Evolutionary conservation across 2,329 filamentous ascomycete genomes (phyloP).

Genomic region (Triangularia verruculosa): DNA sequence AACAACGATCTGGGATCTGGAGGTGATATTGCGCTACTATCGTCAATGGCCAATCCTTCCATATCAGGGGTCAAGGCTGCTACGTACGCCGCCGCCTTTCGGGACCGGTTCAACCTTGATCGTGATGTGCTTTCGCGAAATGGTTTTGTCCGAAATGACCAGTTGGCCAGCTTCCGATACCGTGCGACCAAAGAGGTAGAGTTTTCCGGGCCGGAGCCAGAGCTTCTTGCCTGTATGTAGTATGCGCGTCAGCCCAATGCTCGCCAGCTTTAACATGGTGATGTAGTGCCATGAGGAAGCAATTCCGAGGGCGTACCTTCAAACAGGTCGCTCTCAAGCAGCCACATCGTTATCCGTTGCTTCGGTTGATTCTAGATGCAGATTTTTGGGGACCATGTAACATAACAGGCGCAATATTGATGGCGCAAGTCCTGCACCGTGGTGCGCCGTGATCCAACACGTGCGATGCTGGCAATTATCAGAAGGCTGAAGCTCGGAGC

Average conservation of each 20-base stretch:
- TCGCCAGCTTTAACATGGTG: constrained; percentile 6
- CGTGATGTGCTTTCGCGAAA: constrained; percentile 85
- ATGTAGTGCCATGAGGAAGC: not conserved
- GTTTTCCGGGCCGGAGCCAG: constrained; percentile 83
- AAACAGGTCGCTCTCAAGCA: constrained; percentile 58
- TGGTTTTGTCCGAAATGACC: constrained; percentile 72
- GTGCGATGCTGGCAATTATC: not conserved
- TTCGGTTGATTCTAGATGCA: not conserved
- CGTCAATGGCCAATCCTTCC: not conserved
- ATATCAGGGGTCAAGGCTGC: not conserved
- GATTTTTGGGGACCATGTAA: not conserved
- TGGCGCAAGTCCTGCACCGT: not conserved
- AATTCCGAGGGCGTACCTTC: constrained; percentile 36
- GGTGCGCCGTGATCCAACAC: not conserved
- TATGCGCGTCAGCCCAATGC: constrained; percentile 3
- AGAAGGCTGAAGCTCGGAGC: not conserved
- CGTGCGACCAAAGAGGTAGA: constrained; percentile 81
- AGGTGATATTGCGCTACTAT: constrained; percentile 56
- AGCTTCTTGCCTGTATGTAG: constrained; percentile 67
- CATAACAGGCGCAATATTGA: not conserved
- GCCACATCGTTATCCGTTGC: constrained; percentile 53
- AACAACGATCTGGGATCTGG: constrained; percentile 67
- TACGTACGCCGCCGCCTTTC: constrained; percentile 63
- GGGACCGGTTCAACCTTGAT: constrained; percentile 67
- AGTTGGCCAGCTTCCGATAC: constrained; percentile 66